phyloP scores from a whole-genome alignment of 2,329 filamentous ascomycete species.

The Penicillium corylophilum region DNA sequence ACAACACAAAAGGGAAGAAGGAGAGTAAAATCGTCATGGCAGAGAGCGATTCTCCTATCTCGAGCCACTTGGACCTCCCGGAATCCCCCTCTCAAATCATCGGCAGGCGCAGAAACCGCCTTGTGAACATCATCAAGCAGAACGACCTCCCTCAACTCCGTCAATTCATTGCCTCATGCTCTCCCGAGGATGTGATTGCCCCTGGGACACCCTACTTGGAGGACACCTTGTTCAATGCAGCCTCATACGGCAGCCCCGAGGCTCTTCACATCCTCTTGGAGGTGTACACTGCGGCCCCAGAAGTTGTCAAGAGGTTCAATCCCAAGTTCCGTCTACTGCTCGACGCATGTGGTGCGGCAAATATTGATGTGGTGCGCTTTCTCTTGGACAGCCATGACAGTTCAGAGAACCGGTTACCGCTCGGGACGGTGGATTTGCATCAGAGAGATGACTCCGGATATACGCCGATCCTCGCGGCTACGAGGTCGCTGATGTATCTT shows the following conservation, averaged over 20 bases:
- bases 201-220: conserved; percentile 3
- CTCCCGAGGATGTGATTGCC: conserved; percentile 4
- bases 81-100: too few species aligned
- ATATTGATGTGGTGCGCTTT: background rate
- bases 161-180: conserved; percentile 1
- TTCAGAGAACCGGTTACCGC: background rate
- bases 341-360: background rate
- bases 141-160: background rate
- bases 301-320: background rate
- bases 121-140: conserved; percentile 3
- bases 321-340: background rate
- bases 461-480: background rate
- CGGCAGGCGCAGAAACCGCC: too few species aligned
- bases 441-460: background rate
- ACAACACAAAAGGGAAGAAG: too few species aligned
- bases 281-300: background rate
- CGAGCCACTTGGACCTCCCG: too few species aligned
- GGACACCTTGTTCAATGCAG: conserved; percentile 17
- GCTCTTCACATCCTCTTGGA: background rate
- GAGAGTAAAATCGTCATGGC: too few species aligned
- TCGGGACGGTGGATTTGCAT: background rate
- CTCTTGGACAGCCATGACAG: background rate
- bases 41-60: too few species aligned
- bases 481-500: background rate
- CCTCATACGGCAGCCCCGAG: conserved; percentile 11